These are phyloP conservation scores for Amanita exitialis DNA, from an alignment of 768 basidiomycete genomes.

Conservation along the genomic window DNA sequence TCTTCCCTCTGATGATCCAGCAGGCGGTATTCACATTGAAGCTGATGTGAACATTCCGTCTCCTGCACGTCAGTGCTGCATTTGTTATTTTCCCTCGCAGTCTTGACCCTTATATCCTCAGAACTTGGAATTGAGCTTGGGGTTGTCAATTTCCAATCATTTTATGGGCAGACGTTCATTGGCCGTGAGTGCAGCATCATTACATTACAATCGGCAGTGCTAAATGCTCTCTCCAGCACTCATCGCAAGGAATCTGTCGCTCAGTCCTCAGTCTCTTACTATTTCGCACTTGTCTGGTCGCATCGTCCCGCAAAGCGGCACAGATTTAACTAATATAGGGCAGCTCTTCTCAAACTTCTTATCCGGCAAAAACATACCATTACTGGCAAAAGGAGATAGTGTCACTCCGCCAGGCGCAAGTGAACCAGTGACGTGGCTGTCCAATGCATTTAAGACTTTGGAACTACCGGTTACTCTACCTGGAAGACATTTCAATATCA, in stretches of 20 bases:
- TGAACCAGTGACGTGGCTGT: constrained; percentile 50
- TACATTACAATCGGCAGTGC: neutral
- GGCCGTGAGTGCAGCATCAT: constrained; percentile 40
- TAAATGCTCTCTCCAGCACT: constrained; percentile 32
- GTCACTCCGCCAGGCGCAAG: constrained; percentile 48
- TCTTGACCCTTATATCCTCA: constrained; percentile 17
- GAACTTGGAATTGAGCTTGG: constrained; percentile 69
- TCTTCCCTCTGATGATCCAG: constrained; percentile 56
- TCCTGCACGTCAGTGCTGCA: constrained; percentile 41
- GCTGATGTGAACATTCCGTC: constrained; percentile 61
- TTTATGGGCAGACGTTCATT: constrained; percentile 43
- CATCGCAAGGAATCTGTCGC: constrained; percentile 34
- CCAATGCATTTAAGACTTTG: constrained; percentile 59
- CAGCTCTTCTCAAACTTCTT: constrained; percentile 58
- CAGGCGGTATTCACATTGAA: constrained; percentile 62
- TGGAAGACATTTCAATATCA: constrained; percentile 50
- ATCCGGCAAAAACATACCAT: constrained; percentile 51
- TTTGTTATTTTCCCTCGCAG: neutral
- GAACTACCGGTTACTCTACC: constrained; percentile 51
- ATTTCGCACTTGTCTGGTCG: constrained; percentile 50
- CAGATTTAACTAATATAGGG: constrained; percentile 42
- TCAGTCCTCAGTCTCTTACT: constrained; percentile 38
- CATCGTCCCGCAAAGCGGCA: constrained; percentile 52
- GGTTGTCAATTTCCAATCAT: constrained; percentile 54
- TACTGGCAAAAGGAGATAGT: constrained; percentile 46